Base-by-base conservation (phyloP, 2,329 filamentous ascomycete species). In the Claviceps fusiformis region DNA sequence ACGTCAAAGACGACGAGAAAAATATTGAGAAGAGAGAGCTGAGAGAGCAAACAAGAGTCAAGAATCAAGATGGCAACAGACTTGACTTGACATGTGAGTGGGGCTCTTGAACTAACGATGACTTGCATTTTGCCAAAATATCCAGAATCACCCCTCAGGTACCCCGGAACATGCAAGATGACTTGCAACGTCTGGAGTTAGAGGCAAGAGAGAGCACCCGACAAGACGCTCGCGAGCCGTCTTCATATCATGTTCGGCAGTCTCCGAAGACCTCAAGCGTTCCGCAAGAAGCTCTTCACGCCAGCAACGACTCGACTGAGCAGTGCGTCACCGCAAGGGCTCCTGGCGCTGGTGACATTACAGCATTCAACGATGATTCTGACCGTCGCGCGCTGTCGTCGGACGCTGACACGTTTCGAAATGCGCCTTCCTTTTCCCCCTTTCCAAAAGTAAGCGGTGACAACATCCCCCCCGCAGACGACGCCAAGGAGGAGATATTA, bases 141-240 rank as follows among this genome's bases (percentile, higher is more conserved):
- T 67, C 62, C 70, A 95, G 89, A 75, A 83, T 95, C 66, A 95
- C 92, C 83, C 88, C 89, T 68, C 90, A 96, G 77, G 90, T 96
- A 61, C 89, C 92, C 62, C 87, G 92, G 72, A 92, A 95, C 72
- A 96, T 98, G 82, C 90, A 95, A 74, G 86, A 95, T 66, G 92
- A 88, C 71, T 81, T 98, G 61, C 87, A 92, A 65, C 85, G 91
- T 70, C 82, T 98, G 74, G 91, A 96, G 76, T 78, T 90, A 58
- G 85, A 90, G 75, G 86, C 86, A 58, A 79, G 75, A 71, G 71
- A 71, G 65, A 71, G 63, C 58, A 65, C 67, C 55, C 63, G 64
- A 64, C 66, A 67, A 68, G 62, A 62, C 58, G 60, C 64, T 62
- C 61, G 63, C 59, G 61, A 61, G 56, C 57, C 63, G 59, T 61